Evolutionary conservation across 1,139 yeast genomes (phyloP), one percentile per base, ranked within the genome.

Genomic region (Saccharomycopsis hybrid): DNA sequence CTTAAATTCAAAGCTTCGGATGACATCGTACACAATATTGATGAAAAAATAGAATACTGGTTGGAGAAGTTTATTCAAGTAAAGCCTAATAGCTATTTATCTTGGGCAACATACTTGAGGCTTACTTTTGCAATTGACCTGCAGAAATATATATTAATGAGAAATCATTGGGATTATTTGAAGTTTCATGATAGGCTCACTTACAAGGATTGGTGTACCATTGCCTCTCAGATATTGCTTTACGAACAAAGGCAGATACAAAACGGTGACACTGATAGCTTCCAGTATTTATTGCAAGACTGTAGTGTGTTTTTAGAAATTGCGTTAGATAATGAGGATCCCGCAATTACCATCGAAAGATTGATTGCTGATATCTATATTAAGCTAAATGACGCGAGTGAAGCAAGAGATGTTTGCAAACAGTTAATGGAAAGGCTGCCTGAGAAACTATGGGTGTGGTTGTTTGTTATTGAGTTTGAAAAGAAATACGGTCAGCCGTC

Each of bases 391-490:
- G 51, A 48, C 27, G n/a, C 30, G 18, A 40, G 38, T 27, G 47
- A 48, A 36, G 47, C 47, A 13, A 37, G 38, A 36, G 24, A 37
- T 5, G 24, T 40, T 7, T 38, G 30, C 27, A 25, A 44, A 27
- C 18, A 30, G 18, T 9, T 46, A n/a, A 25, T 41, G 8, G 13
- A 27, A 4, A 7, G 7, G 4, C 13, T 7, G 4, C 44, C 44
- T 25, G 39, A 29, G 18, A 28, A 30, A 8, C 44, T 29, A 24
- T 48, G 39, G 43, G 42, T 27, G 8, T 48, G 51, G 51, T n/a
- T 39, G 3, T n/a, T 24, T 30, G 38, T 18, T 5, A 39, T 48
- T 33, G 45, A 41, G 11, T 31, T 43, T 36, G 48, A 45, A 18
- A 42, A 43, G 24, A 32, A 31, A 7, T 8, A 36, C 9, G 39